Conservation (phyloP, 441 rosid genomes). For the Breynia disticha region DNA sequence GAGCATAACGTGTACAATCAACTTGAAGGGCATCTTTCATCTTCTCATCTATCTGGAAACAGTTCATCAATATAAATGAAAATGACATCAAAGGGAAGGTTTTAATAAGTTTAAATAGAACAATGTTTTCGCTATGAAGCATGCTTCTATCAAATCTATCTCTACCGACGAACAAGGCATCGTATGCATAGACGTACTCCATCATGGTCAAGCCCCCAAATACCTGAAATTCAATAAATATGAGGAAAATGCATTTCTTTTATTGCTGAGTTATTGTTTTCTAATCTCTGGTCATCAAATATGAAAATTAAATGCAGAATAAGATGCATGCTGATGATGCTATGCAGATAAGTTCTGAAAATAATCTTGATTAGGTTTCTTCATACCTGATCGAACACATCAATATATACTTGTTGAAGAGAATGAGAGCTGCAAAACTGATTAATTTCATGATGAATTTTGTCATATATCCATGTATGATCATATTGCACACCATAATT, state of each 20-base stretch:
- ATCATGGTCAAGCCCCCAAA: too few species aligned
- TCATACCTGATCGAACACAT: conserved; percentile 84
- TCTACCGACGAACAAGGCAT: too few species aligned
- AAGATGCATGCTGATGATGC: not conserved
- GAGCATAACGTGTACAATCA: conserved; percentile 87
- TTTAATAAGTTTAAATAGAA: not conserved
- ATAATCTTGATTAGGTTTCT: conserved; percentile 3
- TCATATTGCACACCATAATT: conserved; percentile 84
- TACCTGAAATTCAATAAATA: too few species aligned
- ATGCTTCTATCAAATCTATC: too few species aligned
- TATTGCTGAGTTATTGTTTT: too few species aligned
- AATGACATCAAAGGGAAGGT: not conserved
- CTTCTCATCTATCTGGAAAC: conserved; percentile 72
- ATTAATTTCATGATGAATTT: conserved; percentile 96
- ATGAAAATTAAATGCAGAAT: not conserved
- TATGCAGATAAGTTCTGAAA: not conserved
- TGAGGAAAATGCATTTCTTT: too few species aligned
- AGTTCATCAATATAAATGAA: conserved; percentile 3
- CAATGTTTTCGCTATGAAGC: too few species aligned
- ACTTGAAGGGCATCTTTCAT: conserved; percentile 94
- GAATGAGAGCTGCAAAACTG: conserved; percentile 91
- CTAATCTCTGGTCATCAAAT: too few species aligned
- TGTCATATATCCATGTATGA: conserved; percentile 92
- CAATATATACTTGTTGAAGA: conserved; percentile 92
- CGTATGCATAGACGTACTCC: too few species aligned